A percentile compares a stretch with the other conserved stretches of the same genome.
Conservation (phyloP, 2,329 filamentous ascomycete species). For the Pseudogymnoascus sp. region DNA sequence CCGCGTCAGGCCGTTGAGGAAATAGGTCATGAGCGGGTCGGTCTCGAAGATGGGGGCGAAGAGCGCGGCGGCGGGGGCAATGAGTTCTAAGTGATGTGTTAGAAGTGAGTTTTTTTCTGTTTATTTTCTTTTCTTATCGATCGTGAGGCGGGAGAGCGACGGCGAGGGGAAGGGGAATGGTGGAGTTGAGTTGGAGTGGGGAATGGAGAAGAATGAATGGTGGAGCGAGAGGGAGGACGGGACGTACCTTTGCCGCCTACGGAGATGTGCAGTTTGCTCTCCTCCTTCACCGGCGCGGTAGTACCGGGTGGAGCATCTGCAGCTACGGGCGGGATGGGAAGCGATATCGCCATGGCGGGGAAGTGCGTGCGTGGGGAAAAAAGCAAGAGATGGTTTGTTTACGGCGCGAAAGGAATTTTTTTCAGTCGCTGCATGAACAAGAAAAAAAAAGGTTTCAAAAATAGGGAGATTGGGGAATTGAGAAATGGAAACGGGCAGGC, state of each 20-base stretch:
- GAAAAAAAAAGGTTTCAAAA: background rate
- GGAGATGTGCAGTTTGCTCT: background rate
- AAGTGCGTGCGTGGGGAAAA: background rate
- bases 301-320: background rate
- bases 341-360: background rate
- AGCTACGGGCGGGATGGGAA: background rate
- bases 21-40: constrained; percentile 14
- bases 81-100: background rate
- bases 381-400: background rate
- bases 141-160: background rate
- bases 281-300: background rate
- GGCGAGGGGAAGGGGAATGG: background rate
- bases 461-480: background rate
- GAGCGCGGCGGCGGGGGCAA: background rate
- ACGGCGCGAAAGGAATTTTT: background rate
- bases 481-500: background rate
- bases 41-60: background rate
- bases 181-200: background rate
- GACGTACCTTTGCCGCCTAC: background rate
- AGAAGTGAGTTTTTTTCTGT: background rate
- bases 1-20: constrained; percentile 12
- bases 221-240: background rate
- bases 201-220: background rate
- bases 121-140: background rate
- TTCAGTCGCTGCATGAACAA: too few species aligned